Base-by-base conservation (phyloP, 306 rosid genomes). In the Cicer yamashitae region DNA sequence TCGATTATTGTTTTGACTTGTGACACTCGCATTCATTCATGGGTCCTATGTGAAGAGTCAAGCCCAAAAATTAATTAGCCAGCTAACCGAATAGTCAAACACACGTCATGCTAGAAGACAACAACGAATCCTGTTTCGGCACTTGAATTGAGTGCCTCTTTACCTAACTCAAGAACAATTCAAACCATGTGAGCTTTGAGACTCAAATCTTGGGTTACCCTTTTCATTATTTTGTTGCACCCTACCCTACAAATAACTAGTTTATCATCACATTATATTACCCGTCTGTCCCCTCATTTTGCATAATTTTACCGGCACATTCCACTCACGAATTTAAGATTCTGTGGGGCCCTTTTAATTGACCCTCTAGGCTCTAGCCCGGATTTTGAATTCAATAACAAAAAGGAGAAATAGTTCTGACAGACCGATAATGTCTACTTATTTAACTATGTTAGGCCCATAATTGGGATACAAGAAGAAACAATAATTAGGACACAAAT, bases 261-360 rank as follows among this genome's bases (percentile, higher is more conserved):
- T 30, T 30, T 30, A 30, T 30, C 37, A 30, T 30, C 37, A 4
- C 37, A 3, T 30, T 30, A 30, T 30, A 30, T 57, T 74, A 63
- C n/a, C 78, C 62, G 54, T 41, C 82, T 71, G 48, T 78, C 86
- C 34, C 83, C 75, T 70, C 77, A 81, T 47, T 72, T 44, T 54
- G 80, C 85, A 1, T 25, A n/a, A 59, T 64, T 78, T 75, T 69
- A 67, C 87, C 84, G 80, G 80, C 90, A 79, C 58, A 63, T 74
- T 75, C 56, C 70, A 65, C 78, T 60, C 74, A 22, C 73, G 65
- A 65, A 39, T 12, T 63, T 56, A 81, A 58, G 67, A 71, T 78
- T 77, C 50, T 38, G 47, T 50, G 46, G 81, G 74, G 10, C 71
- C 76, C 79, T 50, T 22, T n/a, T 30, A 47, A 47, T 62, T 47